A percentile compares a stretch with the other conserved stretches of the same genome.
Conservation (phyloP, 805 yeast species). For the Spathaspora arborariae region DNA sequence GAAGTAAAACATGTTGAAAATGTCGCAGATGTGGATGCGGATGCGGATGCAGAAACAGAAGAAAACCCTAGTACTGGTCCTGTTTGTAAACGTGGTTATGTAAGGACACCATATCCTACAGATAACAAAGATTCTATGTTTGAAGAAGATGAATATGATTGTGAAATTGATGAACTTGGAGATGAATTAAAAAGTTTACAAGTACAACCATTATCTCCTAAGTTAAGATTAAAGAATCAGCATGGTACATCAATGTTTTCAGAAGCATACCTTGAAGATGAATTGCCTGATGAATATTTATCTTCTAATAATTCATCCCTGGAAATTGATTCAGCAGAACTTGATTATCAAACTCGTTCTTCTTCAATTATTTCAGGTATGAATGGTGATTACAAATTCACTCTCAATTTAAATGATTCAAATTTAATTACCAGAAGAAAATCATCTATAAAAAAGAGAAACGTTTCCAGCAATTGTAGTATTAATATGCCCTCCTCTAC, state of each 20-base stretch:
- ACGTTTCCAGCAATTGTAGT: background rate
- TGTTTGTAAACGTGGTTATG: slow-evolving; percentile 32
- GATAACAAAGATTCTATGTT: slow-evolving; percentile 15
- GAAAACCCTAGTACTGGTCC: background rate
- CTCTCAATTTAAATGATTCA: slow-evolving; percentile 60
- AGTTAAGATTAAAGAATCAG: background rate
- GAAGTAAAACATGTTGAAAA: slow-evolving; percentile 23
- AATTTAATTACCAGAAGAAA: slow-evolving; percentile 58
- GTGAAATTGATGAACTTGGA: slow-evolving; percentile 16
- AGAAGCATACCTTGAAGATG: slow-evolving; percentile 12
- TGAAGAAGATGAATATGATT: slow-evolving; percentile 13
- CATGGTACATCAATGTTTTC: background rate
- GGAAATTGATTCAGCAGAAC: slow-evolving; percentile 12
- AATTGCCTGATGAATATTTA: slow-evolving; percentile 19
- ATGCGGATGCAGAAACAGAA: slow-evolving; percentile 17
- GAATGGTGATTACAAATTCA: slow-evolving; percentile 45
- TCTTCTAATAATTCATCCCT: slow-evolving; percentile 9
- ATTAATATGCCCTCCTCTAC: background rate
- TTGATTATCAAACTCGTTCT: slow-evolving; percentile 34
- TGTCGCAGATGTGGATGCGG: slow-evolving; percentile 12
- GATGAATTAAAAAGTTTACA: slow-evolving; percentile 21
- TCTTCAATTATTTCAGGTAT: slow-evolving; percentile 36
- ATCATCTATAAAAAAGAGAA: slow-evolving; percentile 18
- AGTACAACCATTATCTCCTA: slow-evolving; percentile 4
- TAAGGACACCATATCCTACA: slow-evolving; percentile 40